Percentiles rank a stretch among this genome's conserved stretches.
Evolutionary conservation across 352 stramenopile genomes (phyloP).

Genomic region (Peronospora belbahrii): DNA sequence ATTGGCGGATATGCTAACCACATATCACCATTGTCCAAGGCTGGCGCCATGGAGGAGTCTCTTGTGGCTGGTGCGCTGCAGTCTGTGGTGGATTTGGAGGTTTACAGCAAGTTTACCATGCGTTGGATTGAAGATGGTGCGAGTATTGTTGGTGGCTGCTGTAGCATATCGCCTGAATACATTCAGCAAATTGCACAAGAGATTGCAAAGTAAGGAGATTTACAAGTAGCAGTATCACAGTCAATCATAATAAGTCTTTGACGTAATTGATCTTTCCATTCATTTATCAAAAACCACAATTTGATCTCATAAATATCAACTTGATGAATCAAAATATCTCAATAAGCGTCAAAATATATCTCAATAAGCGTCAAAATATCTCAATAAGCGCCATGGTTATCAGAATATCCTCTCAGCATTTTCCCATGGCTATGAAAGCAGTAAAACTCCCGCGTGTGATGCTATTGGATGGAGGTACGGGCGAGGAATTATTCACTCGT

Average conservation of each 20-base stretch:
- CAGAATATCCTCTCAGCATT: slow-evolving; percentile 2
- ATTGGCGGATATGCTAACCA: slow-evolving; percentile 86
- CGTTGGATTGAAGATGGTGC: slow-evolving; percentile 66
- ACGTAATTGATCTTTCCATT: too few relatives aligned
- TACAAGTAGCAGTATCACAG: too few relatives aligned
- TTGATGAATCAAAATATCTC: too few relatives aligned
- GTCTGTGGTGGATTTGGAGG: slow-evolving; percentile 60
- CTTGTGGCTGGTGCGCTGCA: slow-evolving; percentile 60
- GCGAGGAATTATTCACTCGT: slow-evolving; percentile 85
- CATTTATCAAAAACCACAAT: too few relatives aligned
- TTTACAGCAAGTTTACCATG: slow-evolving; percentile 68
- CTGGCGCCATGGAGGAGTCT: slow-evolving; percentile 59
- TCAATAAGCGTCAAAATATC: neutral
- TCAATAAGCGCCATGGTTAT: neutral
- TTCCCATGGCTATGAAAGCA: slow-evolving; percentile 5
- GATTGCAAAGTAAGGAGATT: slow-evolving; percentile 2
- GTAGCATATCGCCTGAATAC: slow-evolving; percentile 78
- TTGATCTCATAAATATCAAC: too few relatives aligned
- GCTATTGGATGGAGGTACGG: slow-evolving; percentile 84
- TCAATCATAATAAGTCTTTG: too few relatives aligned
- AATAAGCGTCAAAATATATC: too few relatives aligned
- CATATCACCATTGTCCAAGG: slow-evolving; percentile 63
- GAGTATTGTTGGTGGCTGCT: slow-evolving; percentile 86
- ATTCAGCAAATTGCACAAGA: slow-evolving; percentile 41
- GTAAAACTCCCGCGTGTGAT: slow-evolving; percentile 10